Conservation (phyloP, 768 basidiomycete genomes). For the Leccinum disarticulatum region DNA sequence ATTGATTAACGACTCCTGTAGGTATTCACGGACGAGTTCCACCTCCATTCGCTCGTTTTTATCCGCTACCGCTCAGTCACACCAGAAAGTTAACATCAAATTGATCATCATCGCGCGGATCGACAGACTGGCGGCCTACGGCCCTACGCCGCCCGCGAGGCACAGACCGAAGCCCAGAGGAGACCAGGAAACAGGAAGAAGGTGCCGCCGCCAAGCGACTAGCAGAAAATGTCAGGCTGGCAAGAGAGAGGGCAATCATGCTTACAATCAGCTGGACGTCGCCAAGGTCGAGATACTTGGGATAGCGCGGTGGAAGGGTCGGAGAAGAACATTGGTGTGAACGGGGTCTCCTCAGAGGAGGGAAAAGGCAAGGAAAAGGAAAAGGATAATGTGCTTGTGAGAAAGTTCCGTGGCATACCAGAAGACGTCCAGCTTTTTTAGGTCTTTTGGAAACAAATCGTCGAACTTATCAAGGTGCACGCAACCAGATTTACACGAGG, state of each 20-base stretch:
- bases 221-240: conserved; percentile 82
- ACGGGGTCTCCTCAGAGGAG: conserved; percentile 25
- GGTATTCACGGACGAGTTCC: conserved; percentile 99
- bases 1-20: conserved; percentile 26
- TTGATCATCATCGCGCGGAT: conserved; percentile 97
- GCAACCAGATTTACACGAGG: conserved; percentile 41
- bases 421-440: conserved; percentile 95
- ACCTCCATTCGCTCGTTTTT: conserved; percentile 93
- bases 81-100: conserved; percentile 97
- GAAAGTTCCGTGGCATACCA: conserved; percentile 93
- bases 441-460: conserved; percentile 96
- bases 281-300: conserved; percentile 29
- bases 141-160: conserved; percentile 92
- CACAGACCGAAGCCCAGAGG: conserved; percentile 94
- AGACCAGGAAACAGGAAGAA: conserved; percentile 90
- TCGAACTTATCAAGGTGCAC: conserved; percentile 92
- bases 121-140: conserved; percentile 74
- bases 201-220: conserved; percentile 86
- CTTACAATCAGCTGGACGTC: conserved; percentile 40
- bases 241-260: conserved; percentile 61
- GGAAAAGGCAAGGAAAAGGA: conserved; percentile 56
- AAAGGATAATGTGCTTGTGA: conserved; percentile 54
- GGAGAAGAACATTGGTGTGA: conserved; percentile 18
- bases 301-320: conserved; percentile 21
- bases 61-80: conserved; percentile 46